Base-by-base conservation (phyloP, 2,329 filamentous ascomycete genomes). In the Beauveria asiatica region DNA sequence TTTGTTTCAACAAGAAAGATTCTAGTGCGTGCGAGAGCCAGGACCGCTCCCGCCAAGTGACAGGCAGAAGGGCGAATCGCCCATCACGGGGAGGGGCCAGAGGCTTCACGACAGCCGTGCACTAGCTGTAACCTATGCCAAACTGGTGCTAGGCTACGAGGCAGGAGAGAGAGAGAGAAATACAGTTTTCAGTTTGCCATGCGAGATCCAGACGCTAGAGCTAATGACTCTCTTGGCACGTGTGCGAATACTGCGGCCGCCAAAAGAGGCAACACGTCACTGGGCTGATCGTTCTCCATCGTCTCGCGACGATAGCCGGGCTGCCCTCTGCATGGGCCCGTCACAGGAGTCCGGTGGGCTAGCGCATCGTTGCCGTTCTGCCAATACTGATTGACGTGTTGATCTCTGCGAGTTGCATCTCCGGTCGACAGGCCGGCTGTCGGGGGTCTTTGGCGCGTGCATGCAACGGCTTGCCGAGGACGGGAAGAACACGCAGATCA, bases 21-120 rank as follows among this genome's bases (percentile, higher is more conserved):
- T 25, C 23, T 51, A 51, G 48, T 5, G 45, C 25, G 37, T 19
- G 56, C 56, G 48, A 51, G 56, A 59, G 56, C 56, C 48, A 59
- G 25, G 21, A 13, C n/a, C 44, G 8, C 10, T 10, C 19, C 44
- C n/a, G 50, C 50, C 13, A 30, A n/a, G 21, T 11, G 51, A 42
- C 21, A 19, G 11, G 42, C 7, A 21, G 8, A 16, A 42, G 21
- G 5, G 17, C 17, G 21, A 45, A 21, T 2, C 5, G 10, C 10
- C 37, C 51, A 27, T 39, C 42, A 16, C 10, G 45, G 44, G 30
- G 30, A 39, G 10, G 27, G 19, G 25, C 16, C 16, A 11, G 30
- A 39, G 52, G 41, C 13, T 42, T 42, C 37, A 57, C 55, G 55
- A 57, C 37, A 57, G 45, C 55, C 55, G 55, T 37, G 25, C 25